These are phyloP conservation scores for Rhododendron ovatum DNA, from an alignment of 148 eudicot genomes.

Conservation along the genomic window DNA sequence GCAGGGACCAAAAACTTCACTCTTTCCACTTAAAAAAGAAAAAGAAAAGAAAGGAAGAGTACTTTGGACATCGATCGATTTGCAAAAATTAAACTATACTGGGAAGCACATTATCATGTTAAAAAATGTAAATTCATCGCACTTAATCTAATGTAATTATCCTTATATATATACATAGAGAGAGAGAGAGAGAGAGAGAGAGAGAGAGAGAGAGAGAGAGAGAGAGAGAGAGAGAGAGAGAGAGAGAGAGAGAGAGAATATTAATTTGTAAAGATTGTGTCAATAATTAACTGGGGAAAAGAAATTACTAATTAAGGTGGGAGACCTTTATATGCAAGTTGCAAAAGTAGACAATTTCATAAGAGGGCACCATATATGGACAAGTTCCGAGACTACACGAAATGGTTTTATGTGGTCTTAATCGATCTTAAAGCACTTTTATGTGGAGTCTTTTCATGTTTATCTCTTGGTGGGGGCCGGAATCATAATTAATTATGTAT, in stretches of 20 bases:
- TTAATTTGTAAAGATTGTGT: neutral
- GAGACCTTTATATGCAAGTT: neutral
- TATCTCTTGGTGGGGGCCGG: neutral
- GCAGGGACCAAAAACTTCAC: neutral
- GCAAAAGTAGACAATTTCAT: neutral
- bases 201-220: no score
- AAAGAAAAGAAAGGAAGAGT: no score
- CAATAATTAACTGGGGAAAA: neutral
- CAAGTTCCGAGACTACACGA: neutral
- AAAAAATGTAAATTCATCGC: neutral
- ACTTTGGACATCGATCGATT: neutral
- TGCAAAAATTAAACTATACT: no score
- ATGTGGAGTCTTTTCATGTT: neutral
- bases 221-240: no score
- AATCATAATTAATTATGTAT: no score
- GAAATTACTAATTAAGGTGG: neutral
- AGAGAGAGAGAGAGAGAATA: no score
- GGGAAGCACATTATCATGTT: neutral
- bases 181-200: no score
- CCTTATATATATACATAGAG: no score
- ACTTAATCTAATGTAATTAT: neutral
- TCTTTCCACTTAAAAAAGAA: neutral
- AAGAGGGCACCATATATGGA: neutral
- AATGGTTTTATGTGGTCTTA: neutral
- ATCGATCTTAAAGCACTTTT: neutral